Base-by-base conservation (phyloP, 495 filamentous ascomycete species). In the Penicillium pulvis region DNA sequence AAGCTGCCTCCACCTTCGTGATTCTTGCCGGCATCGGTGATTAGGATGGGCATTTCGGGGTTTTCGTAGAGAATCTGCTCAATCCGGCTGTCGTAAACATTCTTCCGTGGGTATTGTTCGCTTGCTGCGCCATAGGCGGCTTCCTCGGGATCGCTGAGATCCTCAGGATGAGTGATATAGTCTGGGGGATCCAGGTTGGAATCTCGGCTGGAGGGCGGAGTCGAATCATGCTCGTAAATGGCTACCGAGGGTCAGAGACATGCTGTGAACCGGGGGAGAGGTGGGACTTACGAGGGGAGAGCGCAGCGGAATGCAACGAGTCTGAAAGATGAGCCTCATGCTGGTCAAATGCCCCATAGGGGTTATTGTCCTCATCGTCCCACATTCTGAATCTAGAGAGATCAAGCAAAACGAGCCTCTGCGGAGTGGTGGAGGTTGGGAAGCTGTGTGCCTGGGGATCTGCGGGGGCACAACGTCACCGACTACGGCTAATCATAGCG, bases 1-100 rank as follows among this genome's bases (percentile, higher is more conserved):
- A 88, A 97, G 52, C 90, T 85, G 45, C 93, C 92, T 49, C 90
- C 93, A 41, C 88, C 83, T 70, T 98, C 94, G 57, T 86, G 79
- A 69, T 92, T 98, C 82, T 98, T 98, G 16, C 95, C 94, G 1
- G 95, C 94, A 66, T 97, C 89, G 1, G 86, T 90, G 60, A 98
- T 98, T 57, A 93, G 64, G 55, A 98, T 96, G 51, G 87, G 85
- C 59, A 94, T 84, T 53, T 93, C 90, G 7, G 90, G 92, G 63
- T 96, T 90, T 75, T 98, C 94, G 69, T 96, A 96, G 39, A 98
- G 86, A 50, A 96, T 91, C 76, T 97, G 93, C 72, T 98, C 93
- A 41, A 98, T 90, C 17, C 95, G 87, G 64, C 93, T 97, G 67
- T 92, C 90, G 66, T 98, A 98, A 16, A 89, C 90, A 51, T 89